A percentile compares a stretch with the other conserved stretches of the same genome.
phyloP scores from a whole-genome alignment of 2,329 filamentous ascomycete genomes.

The Fusarium oxysporum region DNA sequence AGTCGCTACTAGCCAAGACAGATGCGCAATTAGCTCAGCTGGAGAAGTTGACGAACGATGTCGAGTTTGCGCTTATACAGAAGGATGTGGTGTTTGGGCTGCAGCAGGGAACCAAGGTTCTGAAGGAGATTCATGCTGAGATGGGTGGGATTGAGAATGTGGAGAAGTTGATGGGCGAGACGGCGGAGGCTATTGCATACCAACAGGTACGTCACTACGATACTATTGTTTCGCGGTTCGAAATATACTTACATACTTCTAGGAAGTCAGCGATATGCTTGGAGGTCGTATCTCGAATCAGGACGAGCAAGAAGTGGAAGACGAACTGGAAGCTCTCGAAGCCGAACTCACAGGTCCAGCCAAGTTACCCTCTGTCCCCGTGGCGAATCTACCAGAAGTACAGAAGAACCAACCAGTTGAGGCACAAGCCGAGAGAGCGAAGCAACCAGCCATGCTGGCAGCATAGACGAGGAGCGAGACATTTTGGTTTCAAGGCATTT shows the following conservation, averaged over 20 bases:
- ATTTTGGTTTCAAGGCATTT: slow-evolving; percentile 6
- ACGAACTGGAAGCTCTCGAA: slow-evolving; percentile 88
- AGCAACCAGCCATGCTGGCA: slow-evolving; percentile 56
- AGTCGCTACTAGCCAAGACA: slow-evolving; percentile 87
- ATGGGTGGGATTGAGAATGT: slow-evolving; percentile 96
- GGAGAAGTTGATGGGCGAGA: slow-evolving; percentile 95
- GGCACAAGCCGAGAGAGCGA: slow-evolving; percentile 40
- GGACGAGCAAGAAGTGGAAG: slow-evolving; percentile 97
- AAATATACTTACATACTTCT: slow-evolving; percentile 24
- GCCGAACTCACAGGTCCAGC: slow-evolving; percentile 48
- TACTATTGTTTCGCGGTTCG: neutral
- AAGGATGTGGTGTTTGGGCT: slow-evolving; percentile 95
- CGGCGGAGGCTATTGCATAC: slow-evolving; percentile 89
- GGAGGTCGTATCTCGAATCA: slow-evolving; percentile 89
- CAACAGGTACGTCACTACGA: slow-evolving; percentile 72
- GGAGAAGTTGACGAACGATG: slow-evolving; percentile 85
- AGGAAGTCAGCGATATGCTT: slow-evolving; percentile 95
- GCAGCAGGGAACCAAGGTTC: slow-evolving; percentile 88
- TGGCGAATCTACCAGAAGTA: slow-evolving; percentile 49
- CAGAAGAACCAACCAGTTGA: slow-evolving; percentile 35
- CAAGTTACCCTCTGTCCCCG: slow-evolving; percentile 49
- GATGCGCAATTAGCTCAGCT: slow-evolving; percentile 94
- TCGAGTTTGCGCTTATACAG: slow-evolving; percentile 96
- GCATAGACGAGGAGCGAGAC: slow-evolving; percentile 19
- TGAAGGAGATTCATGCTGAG: slow-evolving; percentile 92